These are phyloP conservation scores for Colletotrichum sp. DNA, from an alignment of 2,329 filamentous ascomycete genomes.

Conservation along the genomic window DNA sequence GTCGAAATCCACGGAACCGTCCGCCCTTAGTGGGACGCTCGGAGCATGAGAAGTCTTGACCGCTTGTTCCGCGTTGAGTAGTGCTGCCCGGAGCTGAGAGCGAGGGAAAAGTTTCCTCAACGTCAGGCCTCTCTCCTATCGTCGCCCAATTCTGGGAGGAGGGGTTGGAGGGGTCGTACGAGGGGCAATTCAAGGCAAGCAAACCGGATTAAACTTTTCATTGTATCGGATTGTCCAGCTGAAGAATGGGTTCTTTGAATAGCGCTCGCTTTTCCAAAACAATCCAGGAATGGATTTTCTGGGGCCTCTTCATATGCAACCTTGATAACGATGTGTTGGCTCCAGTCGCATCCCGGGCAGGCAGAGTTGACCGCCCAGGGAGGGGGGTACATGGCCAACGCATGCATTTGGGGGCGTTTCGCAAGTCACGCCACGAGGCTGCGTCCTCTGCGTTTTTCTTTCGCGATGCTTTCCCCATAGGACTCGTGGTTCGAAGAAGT, in stretches of 20 bases:
- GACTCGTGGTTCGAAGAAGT: background rate
- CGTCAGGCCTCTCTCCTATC: background rate
- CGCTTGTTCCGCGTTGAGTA: constrained; percentile 7
- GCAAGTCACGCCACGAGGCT: background rate
- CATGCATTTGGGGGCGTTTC: background rate
- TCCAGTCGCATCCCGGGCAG: constrained; percentile 13
- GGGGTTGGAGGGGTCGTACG: background rate
- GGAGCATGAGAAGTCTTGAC: constrained; percentile 6
- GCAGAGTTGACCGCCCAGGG: background rate
- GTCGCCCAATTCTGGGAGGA: background rate
- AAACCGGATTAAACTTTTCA: background rate
- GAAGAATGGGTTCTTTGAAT: background rate
- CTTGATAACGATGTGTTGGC: constrained; percentile 9
- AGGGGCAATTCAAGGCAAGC: background rate
- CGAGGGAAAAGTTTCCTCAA: background rate
- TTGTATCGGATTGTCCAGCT: background rate
- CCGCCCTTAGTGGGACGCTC: constrained; percentile 10
- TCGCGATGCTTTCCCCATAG: background rate
- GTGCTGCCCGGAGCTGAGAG: background rate
- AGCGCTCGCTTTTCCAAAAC: background rate
- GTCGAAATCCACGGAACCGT: constrained; percentile 2
- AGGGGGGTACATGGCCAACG: constrained; percentile 9
- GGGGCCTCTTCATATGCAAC: background rate
- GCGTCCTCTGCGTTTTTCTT: background rate
- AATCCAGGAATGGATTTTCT: background rate